These are phyloP conservation scores for Themeda triandra DNA, from an alignment of 176 grass and related monocot species.

Conservation along the genomic window DNA sequence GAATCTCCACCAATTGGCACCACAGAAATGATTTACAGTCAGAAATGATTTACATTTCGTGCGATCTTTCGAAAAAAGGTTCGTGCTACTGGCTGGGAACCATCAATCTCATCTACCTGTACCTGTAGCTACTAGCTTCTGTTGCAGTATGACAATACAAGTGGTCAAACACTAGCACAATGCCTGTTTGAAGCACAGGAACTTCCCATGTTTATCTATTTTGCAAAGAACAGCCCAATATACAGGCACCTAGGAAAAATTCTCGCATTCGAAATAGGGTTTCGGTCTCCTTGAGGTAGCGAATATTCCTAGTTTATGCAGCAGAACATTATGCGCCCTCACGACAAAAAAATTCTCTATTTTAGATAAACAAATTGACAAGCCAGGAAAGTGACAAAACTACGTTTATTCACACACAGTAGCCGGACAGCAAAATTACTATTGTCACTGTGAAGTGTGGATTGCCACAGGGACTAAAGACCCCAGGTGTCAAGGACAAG, in stretches of 20 bases:
- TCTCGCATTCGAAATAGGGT: neutral
- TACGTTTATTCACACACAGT: neutral
- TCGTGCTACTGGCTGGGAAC: neutral
- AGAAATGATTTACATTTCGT: neutral
- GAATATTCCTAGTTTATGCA: neutral
- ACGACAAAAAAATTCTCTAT: neutral
- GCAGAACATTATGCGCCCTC: neutral
- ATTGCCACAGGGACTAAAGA: neutral
- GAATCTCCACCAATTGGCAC: conserved; percentile 6
- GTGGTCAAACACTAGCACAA: too few relatives aligned
- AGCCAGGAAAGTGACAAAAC: neutral
- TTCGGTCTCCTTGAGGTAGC: too few relatives aligned
- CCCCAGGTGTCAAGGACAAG: neutral
- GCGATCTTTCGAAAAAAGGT: too few relatives aligned
- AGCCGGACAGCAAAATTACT: neutral
- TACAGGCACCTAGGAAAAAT: neutral
- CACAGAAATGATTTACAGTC: neutral
- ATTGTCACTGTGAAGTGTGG: neutral
- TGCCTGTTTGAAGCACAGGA: too few relatives aligned
- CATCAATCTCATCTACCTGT: neutral
- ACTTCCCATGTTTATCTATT: neutral
- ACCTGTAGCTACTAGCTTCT: neutral
- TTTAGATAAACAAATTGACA: neutral
- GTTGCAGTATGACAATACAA: neutral
- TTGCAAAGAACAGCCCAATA: neutral